These are phyloP conservation scores for Jamesozyma spencerorum DNA, from an alignment of 805 yeast species.

Conservation along the genomic window DNA sequence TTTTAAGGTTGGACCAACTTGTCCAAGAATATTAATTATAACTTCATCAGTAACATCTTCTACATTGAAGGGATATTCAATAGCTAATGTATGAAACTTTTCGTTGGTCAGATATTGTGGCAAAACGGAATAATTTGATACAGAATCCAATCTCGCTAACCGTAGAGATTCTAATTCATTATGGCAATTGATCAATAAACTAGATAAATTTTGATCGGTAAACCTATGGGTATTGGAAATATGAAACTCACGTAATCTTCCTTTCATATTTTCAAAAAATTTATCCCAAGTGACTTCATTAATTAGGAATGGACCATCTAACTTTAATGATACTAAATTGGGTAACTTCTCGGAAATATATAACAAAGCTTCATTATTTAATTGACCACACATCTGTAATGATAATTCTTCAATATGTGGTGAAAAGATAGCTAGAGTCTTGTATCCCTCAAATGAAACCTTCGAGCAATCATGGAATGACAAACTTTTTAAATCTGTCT, in stretches of 20 bases:
- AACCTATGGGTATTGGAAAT: slow-evolving; percentile 79
- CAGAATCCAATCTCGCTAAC: slow-evolving; percentile 63
- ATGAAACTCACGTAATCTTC: slow-evolving; percentile 48
- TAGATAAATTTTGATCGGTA: slow-evolving; percentile 51
- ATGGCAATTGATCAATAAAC: slow-evolving; percentile 56
- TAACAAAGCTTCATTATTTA: slow-evolving; percentile 64
- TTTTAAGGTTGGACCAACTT: slow-evolving; percentile 52
- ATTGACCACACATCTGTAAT: slow-evolving; percentile 86
- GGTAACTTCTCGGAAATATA: slow-evolving; percentile 54
- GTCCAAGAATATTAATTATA: slow-evolving; percentile 49
- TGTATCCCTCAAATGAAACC: slow-evolving; percentile 53
- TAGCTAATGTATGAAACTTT: slow-evolving; percentile 45
- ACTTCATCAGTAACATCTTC: slow-evolving; percentile 61
- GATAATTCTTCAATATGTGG: slow-evolving; percentile 61
- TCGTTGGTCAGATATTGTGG: slow-evolving; percentile 49
- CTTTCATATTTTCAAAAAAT: slow-evolving; percentile 54
- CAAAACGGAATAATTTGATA: slow-evolving; percentile 53
- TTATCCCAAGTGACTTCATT: slow-evolving; percentile 68
- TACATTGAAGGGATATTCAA: slow-evolving; percentile 60
- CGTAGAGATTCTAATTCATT: slow-evolving; percentile 45
- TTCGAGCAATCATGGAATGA: slow-evolving; percentile 92
- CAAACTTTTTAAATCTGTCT: slow-evolving; percentile 44
- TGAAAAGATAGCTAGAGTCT: slow-evolving; percentile 66
- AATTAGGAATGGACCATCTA: slow-evolving; percentile 87
- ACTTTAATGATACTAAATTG: slow-evolving; percentile 43